phyloP scores from a whole-genome alignment of 352 stramenopile genomes.

The Globisporangium nodosum region DNA sequence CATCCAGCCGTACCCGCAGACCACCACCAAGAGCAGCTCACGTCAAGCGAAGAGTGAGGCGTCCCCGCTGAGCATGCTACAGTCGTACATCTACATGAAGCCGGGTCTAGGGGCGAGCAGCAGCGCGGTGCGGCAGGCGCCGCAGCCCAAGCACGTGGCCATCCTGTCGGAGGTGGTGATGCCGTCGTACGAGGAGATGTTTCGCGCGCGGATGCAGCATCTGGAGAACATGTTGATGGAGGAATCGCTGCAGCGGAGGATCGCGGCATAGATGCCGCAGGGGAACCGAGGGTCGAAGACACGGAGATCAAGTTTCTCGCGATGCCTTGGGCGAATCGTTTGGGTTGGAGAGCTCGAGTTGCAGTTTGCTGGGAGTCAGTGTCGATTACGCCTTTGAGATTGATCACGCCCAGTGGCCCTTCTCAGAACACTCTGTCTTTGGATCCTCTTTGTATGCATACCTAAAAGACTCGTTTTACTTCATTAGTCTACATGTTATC shows the following conservation, averaged over 20 bases:
- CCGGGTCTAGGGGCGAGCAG: not conserved
- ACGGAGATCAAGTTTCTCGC: too few species aligned
- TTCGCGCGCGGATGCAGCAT: constrained; percentile 8
- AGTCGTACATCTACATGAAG: constrained; percentile 11
- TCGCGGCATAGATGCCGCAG: not conserved
- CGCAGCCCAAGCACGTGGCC: constrained; percentile 6
- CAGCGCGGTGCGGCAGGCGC: not conserved
- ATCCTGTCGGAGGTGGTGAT: constrained; percentile 11
- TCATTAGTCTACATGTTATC: too few species aligned
- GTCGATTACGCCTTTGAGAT: too few species aligned
- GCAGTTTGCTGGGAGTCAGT: too few species aligned
- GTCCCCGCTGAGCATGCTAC: constrained; percentile 6
- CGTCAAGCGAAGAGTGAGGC: not conserved
- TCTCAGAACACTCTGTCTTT: too few species aligned
- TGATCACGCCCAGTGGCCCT: too few species aligned
- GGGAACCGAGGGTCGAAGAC: not conserved
- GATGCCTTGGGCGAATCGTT: not conserved
- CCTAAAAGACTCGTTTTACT: too few species aligned
- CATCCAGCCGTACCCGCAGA: constrained; percentile 4
- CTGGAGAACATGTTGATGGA: constrained; percentile 16
- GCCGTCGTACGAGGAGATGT: constrained; percentile 7
- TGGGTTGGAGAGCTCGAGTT: too few species aligned
- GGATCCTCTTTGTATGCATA: too few species aligned
- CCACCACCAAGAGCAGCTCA: not conserved
- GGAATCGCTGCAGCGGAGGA: not conserved